Base-by-base conservation (phyloP, 495 filamentous ascomycete species). In the Viridothelium virens region DNA sequence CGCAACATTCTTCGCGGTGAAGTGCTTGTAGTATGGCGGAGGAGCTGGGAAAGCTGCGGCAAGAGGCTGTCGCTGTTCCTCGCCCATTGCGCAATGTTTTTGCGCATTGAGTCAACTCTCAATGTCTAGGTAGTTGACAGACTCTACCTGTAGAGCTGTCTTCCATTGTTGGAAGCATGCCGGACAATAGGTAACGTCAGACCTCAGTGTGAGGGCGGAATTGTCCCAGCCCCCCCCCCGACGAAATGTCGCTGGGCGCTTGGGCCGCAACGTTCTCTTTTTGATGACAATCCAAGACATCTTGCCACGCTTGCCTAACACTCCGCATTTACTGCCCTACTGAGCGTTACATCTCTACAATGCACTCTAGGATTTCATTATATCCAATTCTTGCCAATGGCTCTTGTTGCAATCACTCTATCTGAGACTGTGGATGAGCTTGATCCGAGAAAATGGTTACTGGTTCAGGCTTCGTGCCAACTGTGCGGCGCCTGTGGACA, bases 11-110 rank as follows among this genome's bases (percentile, higher is more conserved):
- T 87, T 84, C 2, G 84, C 71, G 0, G 91, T 96, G 78, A 97
- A 97, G 74, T 87, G 81, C 68, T 90, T 88, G 85, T 91, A 97
- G 80, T 96, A 92, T 2, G 89, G 87, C 31, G 94, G 94, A 3
- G 94, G 94, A 16, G 89, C 82, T 18, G 94, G 93, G 77, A 91
- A 91, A 36, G 85, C 79, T 12, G 83, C 79, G n/a, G 79, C 77
- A 36, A 81, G 73, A 37, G 73, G 67, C 3, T 68, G 68, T 68
- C 79, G 79, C 46, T 65, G 53, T 62, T 84, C 74, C 25, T 85
- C 85, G 4, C 81, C 83, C 82, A 86, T 87, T 36, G 61, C 53
- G 5, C 41, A 12, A 61, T 50, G 25, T 4, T 0, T 64, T 66
- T 48, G 31, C 31, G 31, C 31, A 36, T 33, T 14, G 53, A 59